Conservation (phyloP, 2,329 filamentous ascomycete species). For the Fusarium coffeatum region DNA sequence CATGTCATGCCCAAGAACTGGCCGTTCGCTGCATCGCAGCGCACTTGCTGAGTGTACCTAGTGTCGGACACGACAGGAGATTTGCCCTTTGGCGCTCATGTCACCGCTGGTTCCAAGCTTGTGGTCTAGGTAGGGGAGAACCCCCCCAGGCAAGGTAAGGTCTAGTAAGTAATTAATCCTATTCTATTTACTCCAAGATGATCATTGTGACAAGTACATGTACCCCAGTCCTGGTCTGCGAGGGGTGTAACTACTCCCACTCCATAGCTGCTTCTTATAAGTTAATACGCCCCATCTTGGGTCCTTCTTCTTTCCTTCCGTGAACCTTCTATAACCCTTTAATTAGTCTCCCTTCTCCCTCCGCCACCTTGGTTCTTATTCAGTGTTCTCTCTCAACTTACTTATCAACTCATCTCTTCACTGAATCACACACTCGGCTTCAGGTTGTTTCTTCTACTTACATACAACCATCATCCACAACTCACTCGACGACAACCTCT, state of each 20-base stretch:
- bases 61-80: slow-evolving; percentile 42
- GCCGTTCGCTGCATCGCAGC: slow-evolving; percentile 46
- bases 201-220: slow-evolving; percentile 40
- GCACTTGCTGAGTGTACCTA: slow-evolving; percentile 4
- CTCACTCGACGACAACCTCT: slow-evolving; percentile 25
- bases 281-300: slow-evolving; percentile 50
- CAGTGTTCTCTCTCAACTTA: slow-evolving; percentile 23
- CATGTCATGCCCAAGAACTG: slow-evolving; percentile 47
- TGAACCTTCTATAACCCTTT: slow-evolving; percentile 45
- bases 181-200: slow-evolving; percentile 36
- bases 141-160: slow-evolving; percentile 15
- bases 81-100: slow-evolving; percentile 48
- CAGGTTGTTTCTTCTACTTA: slow-evolving; percentile 4
- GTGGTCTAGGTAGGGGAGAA: slow-evolving; percentile 39
- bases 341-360: slow-evolving; percentile 42
- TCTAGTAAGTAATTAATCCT: slow-evolving; percentile 45
- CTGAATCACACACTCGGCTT: slow-evolving; percentile 1
- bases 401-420: slow-evolving; percentile 12
- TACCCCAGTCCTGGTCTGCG: slow-evolving; percentile 42
- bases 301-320: slow-evolving; percentile 45
- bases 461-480: not conserved
- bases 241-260: slow-evolving; percentile 42
- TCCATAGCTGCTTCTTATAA: slow-evolving; percentile 47
- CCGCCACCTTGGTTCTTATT: slow-evolving; percentile 23
- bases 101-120: slow-evolving; percentile 52